Evolutionary conservation across 192 early-diverging fungal species (phyloP).

Genomic region (Coemansia sp.): DNA sequence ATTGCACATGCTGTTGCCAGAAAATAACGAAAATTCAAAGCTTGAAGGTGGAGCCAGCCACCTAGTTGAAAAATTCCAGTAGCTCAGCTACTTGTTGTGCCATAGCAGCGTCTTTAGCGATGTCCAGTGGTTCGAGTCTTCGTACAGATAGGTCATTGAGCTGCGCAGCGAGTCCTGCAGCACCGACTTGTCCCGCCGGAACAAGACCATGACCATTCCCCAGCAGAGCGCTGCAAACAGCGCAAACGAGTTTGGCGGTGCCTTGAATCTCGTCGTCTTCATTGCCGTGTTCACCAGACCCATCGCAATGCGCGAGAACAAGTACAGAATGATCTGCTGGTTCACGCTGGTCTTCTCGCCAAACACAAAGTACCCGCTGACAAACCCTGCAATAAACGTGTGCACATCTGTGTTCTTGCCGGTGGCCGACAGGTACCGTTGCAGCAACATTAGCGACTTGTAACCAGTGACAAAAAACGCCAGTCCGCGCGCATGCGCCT

Average conservation of each 20-base stretch:
- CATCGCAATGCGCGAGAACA: conserved; percentile 88
- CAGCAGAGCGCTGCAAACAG: conserved; percentile 92
- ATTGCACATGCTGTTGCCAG: background rate
- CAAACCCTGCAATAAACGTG: conserved; percentile 85
- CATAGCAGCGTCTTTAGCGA: conserved; percentile 74
- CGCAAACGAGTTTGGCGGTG: conserved; percentile 78
- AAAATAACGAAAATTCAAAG: background rate
- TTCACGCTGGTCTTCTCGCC: conserved; percentile 94
- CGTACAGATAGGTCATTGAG: conserved; percentile 95
- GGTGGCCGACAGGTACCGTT: conserved; percentile 63
- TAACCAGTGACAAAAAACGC: conserved; percentile 92
- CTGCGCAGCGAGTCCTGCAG: conserved; percentile 89
- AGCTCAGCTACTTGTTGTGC: conserved; percentile 69
- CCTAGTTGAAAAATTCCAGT: background rate
- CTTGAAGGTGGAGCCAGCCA: background rate
- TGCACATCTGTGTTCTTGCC: conserved; percentile 75
- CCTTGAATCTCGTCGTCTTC: conserved; percentile 67
- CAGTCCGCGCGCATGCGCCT: conserved; percentile 83
- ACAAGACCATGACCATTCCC: conserved; percentile 96
- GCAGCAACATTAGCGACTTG: conserved; percentile 84
- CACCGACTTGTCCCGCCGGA: conserved; percentile 81
- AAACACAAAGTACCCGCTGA: conserved; percentile 94
- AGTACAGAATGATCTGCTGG: conserved; percentile 93
- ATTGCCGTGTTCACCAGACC: conserved; percentile 82
- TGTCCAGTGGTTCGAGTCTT: conserved; percentile 80